These are phyloP conservation scores for Dillenia suffruticosa DNA, from an alignment of 164 flowering plant genomes.

Conservation along the genomic window DNA sequence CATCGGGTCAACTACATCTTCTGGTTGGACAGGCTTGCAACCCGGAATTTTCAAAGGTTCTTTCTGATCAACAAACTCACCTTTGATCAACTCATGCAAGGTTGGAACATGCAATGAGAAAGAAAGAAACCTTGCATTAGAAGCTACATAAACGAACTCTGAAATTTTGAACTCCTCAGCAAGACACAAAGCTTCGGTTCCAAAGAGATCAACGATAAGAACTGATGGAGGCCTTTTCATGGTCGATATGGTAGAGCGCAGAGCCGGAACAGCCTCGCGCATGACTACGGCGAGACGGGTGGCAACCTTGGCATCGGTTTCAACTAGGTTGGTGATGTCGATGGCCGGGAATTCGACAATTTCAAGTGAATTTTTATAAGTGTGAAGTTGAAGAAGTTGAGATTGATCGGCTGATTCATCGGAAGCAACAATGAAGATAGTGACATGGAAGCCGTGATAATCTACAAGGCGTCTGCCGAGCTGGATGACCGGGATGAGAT, in stretches of 20 bases:
- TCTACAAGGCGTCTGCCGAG: too few species aligned
- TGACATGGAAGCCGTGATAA: background rate
- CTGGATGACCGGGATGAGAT: too few species aligned
- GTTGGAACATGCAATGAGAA: conserved; percentile 6
- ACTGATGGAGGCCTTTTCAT: conserved; percentile 2
- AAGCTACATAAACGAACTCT: conserved; percentile 10
- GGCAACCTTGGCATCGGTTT: background rate
- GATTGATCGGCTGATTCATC: background rate
- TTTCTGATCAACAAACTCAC: conserved; percentile 7
- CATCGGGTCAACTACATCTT: conserved; percentile 14
- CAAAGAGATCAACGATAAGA: conserved; percentile 18
- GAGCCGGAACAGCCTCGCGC: conserved; percentile 3
- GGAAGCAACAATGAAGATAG: background rate
- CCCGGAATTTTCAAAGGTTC: conserved; percentile 16
- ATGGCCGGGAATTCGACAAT: conserved; percentile 10
- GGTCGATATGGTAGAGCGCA: conserved; percentile 1
- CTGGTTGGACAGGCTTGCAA: conserved; percentile 12
- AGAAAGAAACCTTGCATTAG: conserved; percentile 12
- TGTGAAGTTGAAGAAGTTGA: background rate
- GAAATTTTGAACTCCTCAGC: conserved; percentile 11
- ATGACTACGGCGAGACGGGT: conserved; percentile 4
- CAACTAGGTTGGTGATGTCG: conserved; percentile 4
- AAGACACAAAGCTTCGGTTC: conserved; percentile 6
- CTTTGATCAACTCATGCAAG: conserved; percentile 7
- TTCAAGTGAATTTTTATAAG: background rate